Percentiles rank a stretch among this genome's conserved stretches.
phyloP scores from a whole-genome alignment of 257 asterid species.

The Marsdenia floribunda region DNA sequence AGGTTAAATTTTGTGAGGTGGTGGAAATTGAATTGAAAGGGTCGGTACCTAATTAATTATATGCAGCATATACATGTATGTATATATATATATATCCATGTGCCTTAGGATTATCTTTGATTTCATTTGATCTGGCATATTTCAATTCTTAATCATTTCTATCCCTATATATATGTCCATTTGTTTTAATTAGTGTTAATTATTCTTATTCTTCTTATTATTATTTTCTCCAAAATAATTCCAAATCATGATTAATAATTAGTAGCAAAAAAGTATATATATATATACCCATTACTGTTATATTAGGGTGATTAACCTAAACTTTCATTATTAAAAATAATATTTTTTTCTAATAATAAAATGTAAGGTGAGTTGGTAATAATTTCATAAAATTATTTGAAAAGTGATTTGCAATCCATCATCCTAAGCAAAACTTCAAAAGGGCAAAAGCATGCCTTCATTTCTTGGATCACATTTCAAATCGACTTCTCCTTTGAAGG shows the following conservation, averaged over 20 bases:
- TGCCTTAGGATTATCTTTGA: slow-evolving; percentile 12
- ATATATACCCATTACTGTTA: background rate
- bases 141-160: slow-evolving; percentile 1
- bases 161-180: background rate
- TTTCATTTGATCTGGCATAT: slow-evolving; percentile 14
- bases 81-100: slow-evolving; percentile 25
- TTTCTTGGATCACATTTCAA: slow-evolving; percentile 8
- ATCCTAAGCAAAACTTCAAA: slow-evolving; percentile 1
- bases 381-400: too few species aligned
- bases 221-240: background rate
- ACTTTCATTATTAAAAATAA: background rate
- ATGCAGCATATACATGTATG: slow-evolving; percentile 4
- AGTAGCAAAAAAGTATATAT: background rate
- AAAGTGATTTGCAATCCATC: background rate
- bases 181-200: too few species aligned
- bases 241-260: background rate
- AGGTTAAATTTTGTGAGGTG: slow-evolving; percentile 12
- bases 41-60: slow-evolving; percentile 17
- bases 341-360: background rate
- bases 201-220: background rate
- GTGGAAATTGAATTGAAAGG: background rate
- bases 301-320: background rate
- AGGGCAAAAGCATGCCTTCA: background rate
- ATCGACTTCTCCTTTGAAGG: background rate
- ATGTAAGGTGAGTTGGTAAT: too few species aligned